A percentile compares a stretch with the other conserved stretches of the same genome.
Evolutionary conservation across 2,329 filamentous ascomycete species (phyloP).

Genomic region (Neonectria hederae): DNA sequence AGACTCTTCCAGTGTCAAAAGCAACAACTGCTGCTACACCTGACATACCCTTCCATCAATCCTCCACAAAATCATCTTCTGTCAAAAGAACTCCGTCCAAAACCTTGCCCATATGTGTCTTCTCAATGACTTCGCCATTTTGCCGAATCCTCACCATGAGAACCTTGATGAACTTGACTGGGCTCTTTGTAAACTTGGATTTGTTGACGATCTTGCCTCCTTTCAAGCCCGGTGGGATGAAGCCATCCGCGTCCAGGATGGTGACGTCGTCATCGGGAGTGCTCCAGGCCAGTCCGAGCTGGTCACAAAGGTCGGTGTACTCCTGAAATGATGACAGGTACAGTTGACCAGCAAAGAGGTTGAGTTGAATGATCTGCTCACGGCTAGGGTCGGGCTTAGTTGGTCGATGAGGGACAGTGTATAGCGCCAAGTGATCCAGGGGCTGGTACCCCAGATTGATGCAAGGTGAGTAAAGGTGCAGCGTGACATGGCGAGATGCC

Average conservation of each 20-base stretch:
- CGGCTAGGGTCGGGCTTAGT: fast-evolving
- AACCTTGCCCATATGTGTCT: constrained; percentile 54
- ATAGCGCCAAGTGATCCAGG: constrained; percentile 32
- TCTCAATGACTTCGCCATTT: constrained; percentile 50
- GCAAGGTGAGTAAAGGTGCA: constrained; percentile 64
- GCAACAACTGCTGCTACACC: not conserved
- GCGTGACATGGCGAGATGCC: constrained; percentile 43
- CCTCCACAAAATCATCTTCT: constrained; percentile 30
- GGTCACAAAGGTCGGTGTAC: constrained; percentile 62
- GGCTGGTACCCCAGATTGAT: constrained; percentile 42
- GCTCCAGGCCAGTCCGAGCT: constrained; percentile 58
- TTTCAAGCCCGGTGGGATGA: constrained; percentile 39
- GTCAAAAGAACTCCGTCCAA: constrained; percentile 45
- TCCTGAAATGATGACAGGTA: constrained; percentile 66
- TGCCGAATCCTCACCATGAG: constrained; percentile 50
- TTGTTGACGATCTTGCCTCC: constrained; percentile 20
- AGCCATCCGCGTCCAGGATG: constrained; percentile 43
- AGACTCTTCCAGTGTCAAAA: not conserved
- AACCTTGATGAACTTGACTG: constrained; percentile 50
- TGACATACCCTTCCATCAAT: not conserved
- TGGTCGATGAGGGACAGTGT: constrained; percentile 19
- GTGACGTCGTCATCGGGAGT: constrained; percentile 34
- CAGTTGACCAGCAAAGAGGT: constrained; percentile 74
- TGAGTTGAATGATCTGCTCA: constrained; percentile 59
- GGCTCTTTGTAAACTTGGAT: constrained; percentile 45